Percentiles rank a stretch among this genome's conserved stretches.
Conservation (phyloP, 345 rosid genomes). For the Eucalyptus urophylla region DNA sequence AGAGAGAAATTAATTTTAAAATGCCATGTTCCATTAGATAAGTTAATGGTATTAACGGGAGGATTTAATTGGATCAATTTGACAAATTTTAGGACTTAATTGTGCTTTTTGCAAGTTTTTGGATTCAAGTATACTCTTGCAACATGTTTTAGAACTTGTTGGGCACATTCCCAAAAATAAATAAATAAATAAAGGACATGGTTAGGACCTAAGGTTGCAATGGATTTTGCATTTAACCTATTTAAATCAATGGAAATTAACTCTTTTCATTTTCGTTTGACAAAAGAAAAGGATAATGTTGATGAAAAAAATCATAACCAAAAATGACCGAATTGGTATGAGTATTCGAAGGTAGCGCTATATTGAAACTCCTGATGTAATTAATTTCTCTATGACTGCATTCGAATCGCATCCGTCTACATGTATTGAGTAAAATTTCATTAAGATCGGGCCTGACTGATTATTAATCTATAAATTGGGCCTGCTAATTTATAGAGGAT, state of each 20-base stretch:
- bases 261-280: neutral
- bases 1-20: no score
- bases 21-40: no score
- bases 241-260: neutral
- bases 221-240: neutral
- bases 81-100: fast-evolving
- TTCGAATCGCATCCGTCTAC: neutral
- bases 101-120: no score
- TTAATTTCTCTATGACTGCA: neutral
- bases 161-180: neutral
- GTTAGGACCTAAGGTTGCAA: neutral
- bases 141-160: no score
- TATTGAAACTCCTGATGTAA: neutral
- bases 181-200: neutral
- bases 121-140: no score
- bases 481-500: neutral
- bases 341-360: neutral
- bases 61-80: no score
- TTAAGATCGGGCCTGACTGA: neutral
- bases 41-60: no score
- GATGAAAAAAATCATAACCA: neutral
- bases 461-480: neutral
- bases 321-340: neutral
- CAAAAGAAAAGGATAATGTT: neutral
- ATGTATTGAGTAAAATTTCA: neutral